Evolutionary conservation across 805 yeast species (phyloP).

Genomic region (Kazachstania psychrophila): DNA sequence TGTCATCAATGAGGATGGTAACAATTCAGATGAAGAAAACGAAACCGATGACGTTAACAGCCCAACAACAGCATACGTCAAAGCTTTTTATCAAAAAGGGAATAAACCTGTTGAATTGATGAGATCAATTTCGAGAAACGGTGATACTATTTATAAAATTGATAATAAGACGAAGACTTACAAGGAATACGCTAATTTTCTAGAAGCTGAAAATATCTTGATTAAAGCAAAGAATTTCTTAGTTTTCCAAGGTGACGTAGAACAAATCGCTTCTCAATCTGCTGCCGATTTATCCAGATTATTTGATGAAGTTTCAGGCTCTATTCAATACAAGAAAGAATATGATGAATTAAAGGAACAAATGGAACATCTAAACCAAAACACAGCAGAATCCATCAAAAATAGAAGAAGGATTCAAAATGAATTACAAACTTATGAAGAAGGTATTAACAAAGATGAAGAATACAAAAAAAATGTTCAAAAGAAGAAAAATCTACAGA

Average conservation of each 20-base stretch:
- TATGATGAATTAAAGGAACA: conserved; percentile 58
- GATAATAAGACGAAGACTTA: conserved; percentile 54
- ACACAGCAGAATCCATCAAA: conserved; percentile 54
- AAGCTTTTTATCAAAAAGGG: conserved; percentile 59
- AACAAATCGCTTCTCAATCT: conserved; percentile 81
- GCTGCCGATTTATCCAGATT: conserved; percentile 63
- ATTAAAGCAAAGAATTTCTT: conserved; percentile 85
- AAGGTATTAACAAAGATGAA: conserved; percentile 64
- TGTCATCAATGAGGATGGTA: conserved; percentile 15
- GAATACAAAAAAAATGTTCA: conserved; percentile 47
- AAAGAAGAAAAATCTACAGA: conserved; percentile 40
- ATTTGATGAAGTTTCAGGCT: conserved; percentile 79
- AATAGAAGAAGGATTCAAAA: conserved; percentile 60
- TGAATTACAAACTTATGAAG: conserved; percentile 70
- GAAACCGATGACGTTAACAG: conserved; percentile 17
- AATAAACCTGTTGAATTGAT: conserved; percentile 54
- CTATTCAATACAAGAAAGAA: conserved; percentile 54
- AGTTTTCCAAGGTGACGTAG: conserved; percentile 96
- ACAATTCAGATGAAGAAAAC: conserved; percentile 14
- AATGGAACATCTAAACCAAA: conserved; percentile 55
- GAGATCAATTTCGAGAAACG: conserved; percentile 49
- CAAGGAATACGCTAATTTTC: conserved; percentile 50
- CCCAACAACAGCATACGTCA: conserved; percentile 55
- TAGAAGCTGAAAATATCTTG: conserved; percentile 71
- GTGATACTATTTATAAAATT: conserved; percentile 59